These are phyloP conservation scores for Boletus speciosus DNA, from an alignment of 768 basidiomycete species.

Conservation along the genomic window DNA sequence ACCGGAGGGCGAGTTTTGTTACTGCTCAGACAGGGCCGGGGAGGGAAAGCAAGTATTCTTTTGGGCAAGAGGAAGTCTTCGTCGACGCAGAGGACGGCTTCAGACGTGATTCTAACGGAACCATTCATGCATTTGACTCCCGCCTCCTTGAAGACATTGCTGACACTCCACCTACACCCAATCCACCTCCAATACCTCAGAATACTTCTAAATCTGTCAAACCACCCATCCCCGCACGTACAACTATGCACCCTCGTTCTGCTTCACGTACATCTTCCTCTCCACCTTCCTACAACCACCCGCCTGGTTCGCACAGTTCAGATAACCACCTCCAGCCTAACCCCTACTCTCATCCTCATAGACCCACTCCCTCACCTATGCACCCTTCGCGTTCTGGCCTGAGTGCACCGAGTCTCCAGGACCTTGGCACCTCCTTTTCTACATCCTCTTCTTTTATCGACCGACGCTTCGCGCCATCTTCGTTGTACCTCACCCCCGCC, in stretches of 20 bases:
- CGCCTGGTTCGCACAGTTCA: constrained; percentile 14
- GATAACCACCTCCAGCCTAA: constrained; percentile 15
- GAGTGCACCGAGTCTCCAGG: constrained; percentile 27
- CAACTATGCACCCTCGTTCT: constrained; percentile 12
- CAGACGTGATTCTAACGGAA: constrained; percentile 23
- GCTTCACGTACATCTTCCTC: constrained; percentile 16
- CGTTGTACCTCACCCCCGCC: constrained; percentile 34
- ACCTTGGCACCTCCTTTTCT: constrained; percentile 28
- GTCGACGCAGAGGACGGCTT: constrained; percentile 29
- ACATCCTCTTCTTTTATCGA: constrained; percentile 51
- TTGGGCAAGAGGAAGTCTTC: constrained; percentile 26
- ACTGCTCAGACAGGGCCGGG: constrained; percentile 38
- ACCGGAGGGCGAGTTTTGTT: constrained; percentile 56
- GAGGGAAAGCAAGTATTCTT: constrained; percentile 31
- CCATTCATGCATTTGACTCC: constrained; percentile 18
- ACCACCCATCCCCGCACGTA: constrained; percentile 21
- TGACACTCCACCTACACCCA: constrained; percentile 4
- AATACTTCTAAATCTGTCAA: constrained; percentile 7
- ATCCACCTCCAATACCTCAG: constrained; percentile 1
- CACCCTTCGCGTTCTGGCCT: constrained; percentile 12
- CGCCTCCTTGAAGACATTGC: constrained; percentile 12
- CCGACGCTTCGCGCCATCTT: constrained; percentile 47
- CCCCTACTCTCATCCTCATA: constrained; percentile 16
- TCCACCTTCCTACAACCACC: constrained; percentile 26
- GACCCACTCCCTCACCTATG: constrained; percentile 7